Evolutionary conservation across 2,329 filamentous ascomycete genomes (phyloP), one percentile per base, ranked within the genome.

Genomic region (Aspergillus novofumigatus): DNA sequence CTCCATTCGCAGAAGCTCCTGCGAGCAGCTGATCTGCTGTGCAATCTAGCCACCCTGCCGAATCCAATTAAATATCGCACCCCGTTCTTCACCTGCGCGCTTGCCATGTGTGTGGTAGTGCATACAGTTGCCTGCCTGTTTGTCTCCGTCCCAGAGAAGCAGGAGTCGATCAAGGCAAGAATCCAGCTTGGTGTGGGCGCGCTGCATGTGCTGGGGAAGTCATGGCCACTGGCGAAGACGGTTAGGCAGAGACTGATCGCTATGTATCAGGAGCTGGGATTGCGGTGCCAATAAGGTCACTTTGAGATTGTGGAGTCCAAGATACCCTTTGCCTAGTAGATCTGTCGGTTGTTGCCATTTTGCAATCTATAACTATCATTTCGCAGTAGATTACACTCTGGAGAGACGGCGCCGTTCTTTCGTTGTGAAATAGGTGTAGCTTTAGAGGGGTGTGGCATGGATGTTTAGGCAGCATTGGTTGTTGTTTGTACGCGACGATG

Each of bases 11-110:
- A 83, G n/a, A 91, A 92, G 73, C 89, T 89, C 10, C 83, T 93
- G 54, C 82, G 84, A n/a, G 87, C 89, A 0, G 91, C 91, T 0
- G 86, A 86, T 62, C 85, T 86, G 53, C 87, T 95, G 61, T 87
- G 86, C 60, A 87, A 88, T 1, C 84, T 93, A 23, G 87, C 88
- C 0, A 84, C 86, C 2, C 64, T 63, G 11, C 65, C 62, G 4
- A 62, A 50, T 49, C 80, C 85, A 0, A 75, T 92, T 4, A 79
- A 86, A 2, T 82, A 82, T 29, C 89, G 93, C 71, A 90, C 84
- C 0, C 89, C 90, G 59, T 91, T 91, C 72, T 89, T 92, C 73
- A 88, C 85, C n/a, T 92, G 89, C 67, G 86, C 87, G 25, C 77
- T 92, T 49, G 88, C 88, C 2, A 78, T 91, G 49, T 87, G 86